Percentiles rank a stretch among this genome's conserved stretches.
phyloP scores from a whole-genome alignment of 108 stramenopile species.

The Skeletonema costatum region DNA sequence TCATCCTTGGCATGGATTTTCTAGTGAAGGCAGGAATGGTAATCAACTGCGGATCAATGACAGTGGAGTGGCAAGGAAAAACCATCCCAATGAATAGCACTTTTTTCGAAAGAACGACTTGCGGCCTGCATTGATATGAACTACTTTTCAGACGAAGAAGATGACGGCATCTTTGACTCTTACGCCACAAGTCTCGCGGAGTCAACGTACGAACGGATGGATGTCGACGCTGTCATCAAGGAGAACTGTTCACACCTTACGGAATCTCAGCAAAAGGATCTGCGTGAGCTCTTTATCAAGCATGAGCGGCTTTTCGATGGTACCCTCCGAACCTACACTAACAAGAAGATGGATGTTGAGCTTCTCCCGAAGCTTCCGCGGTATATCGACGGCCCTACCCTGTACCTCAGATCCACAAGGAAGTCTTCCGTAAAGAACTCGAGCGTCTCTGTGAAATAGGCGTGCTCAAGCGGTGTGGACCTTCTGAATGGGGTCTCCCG shows the following conservation, averaged over 20 bases:
- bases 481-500: conserved; percentile 17
- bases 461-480: conserved; percentile 6
- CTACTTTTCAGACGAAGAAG: neutral
- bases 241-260: neutral
- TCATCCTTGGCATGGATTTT: too few relatives aligned
- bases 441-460: conserved; percentile 26
- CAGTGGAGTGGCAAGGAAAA: too few relatives aligned
- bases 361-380: neutral
- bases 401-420: conserved; percentile 11
- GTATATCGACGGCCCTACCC: conserved; percentile 26
- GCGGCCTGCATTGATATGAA: neutral
- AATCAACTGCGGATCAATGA: too few relatives aligned
- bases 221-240: neutral
- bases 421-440: conserved; percentile 36
- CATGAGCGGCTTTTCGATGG: neutral
- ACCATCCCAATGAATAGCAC: too few relatives aligned
- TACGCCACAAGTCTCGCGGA: neutral
- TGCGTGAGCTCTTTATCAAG: neutral
- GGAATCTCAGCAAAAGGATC: neutral
- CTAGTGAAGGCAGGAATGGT: too few relatives aligned
- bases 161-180: neutral
- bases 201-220: neutral
- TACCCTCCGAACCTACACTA: neutral
- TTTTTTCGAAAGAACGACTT: neutral
- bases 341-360: neutral